Conservation (phyloP, 164 flowering plant genomes). For the Berberis vulgaris region DNA sequence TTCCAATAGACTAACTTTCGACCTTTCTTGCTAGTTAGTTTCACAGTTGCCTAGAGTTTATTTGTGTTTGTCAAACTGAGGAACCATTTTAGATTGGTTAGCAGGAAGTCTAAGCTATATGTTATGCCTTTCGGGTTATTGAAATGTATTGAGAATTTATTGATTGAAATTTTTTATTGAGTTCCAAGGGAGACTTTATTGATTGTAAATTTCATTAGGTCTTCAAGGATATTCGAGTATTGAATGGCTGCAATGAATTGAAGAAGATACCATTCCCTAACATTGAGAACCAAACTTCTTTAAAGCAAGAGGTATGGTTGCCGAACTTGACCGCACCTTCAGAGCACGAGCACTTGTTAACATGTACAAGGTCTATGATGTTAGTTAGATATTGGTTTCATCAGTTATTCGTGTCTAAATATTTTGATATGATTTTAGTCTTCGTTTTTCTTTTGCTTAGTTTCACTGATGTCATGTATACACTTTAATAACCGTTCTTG, state of each 20-base stretch:
- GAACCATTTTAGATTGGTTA: too few relatives aligned
- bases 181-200: slow-evolving; percentile 4
- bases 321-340: background rate
- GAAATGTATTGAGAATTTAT: background rate
- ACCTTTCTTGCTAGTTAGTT: too few relatives aligned
- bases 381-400: background rate
- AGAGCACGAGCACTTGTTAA: background rate
- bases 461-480: too few relatives aligned
- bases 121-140: background rate
- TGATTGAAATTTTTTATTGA: background rate
- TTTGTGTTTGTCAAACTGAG: too few relatives aligned
- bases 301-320: slow-evolving; percentile 76
- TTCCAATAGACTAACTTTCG: too few relatives aligned
- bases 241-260: slow-evolving; percentile 15
- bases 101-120: background rate
- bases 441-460: too few relatives aligned
- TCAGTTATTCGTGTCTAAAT: too few relatives aligned
- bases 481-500: too few relatives aligned
- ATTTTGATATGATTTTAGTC: too few relatives aligned
- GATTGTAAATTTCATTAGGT: slow-evolving; percentile 12
- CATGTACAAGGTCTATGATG: background rate
- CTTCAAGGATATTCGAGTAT: slow-evolving; percentile 39
- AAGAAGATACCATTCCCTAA: slow-evolving; percentile 30
- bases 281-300: slow-evolving; percentile 32
- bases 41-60: too few relatives aligned